phyloP scores from a whole-genome alignment of 1,284 basidiomycete species.

The Pulchroboletus neoregius region DNA sequence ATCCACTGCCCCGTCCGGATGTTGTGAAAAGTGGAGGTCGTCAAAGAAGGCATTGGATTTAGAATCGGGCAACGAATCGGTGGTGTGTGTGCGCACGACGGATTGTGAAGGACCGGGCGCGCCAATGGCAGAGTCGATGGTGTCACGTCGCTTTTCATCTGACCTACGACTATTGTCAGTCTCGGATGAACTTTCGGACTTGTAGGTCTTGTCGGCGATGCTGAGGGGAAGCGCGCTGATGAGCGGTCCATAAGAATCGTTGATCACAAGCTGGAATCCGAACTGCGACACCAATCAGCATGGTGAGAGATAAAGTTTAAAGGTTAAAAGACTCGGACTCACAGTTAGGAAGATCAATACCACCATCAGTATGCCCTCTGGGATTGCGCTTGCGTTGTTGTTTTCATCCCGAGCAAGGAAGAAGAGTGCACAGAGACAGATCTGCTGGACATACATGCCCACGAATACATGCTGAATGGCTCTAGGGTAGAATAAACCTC shows the following conservation, averaged over 20 bases:
- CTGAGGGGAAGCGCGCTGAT: conserved; percentile 68
- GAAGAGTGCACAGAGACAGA: conserved; percentile 84
- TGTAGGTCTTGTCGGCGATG: conserved; percentile 68
- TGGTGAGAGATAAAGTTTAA: neutral
- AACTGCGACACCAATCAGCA: conserved; percentile 38
- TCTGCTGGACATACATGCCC: conserved; percentile 80
- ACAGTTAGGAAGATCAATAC: conserved; percentile 80
- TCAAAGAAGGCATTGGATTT: conserved; percentile 18
- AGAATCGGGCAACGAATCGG: conserved; percentile 4
- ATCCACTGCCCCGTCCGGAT: conserved; percentile 27
- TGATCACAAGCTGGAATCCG: conserved; percentile 65
- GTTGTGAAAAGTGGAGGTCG: conserved; percentile 21
- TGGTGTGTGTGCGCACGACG: neutral
- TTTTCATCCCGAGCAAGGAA: conserved; percentile 70
- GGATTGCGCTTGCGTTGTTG: conserved; percentile 51
- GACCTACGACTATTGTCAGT: conserved; percentile 19
- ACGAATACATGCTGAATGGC: conserved; percentile 92
- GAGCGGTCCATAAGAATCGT: conserved; percentile 67
- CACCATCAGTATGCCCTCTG: conserved; percentile 80
- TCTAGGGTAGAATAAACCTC: conserved; percentile 93
- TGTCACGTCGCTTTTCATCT: conserved; percentile 14
- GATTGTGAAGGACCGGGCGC: conserved; percentile 10
- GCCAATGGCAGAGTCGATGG: conserved; percentile 9
- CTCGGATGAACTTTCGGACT: conserved; percentile 29
- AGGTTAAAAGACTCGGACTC: conserved; percentile 26